phyloP scores from a whole-genome alignment of 306 rosid species.

The Begonia masoniana region DNA sequence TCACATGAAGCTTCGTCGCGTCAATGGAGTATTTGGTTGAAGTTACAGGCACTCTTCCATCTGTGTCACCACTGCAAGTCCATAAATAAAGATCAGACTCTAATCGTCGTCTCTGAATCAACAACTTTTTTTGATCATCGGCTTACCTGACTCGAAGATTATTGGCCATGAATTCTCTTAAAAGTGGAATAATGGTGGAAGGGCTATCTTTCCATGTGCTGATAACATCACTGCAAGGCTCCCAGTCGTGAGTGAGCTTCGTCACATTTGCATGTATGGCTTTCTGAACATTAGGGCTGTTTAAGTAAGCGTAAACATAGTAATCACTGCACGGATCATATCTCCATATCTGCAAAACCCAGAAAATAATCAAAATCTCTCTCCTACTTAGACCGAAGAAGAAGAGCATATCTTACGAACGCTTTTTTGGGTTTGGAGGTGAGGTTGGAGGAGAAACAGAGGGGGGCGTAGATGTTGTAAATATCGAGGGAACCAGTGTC shows the following conservation, averaged over 20 bases:
- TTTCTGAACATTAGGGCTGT: slow-evolving; percentile 53
- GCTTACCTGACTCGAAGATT: slow-evolving; percentile 59
- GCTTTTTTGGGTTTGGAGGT: slow-evolving; percentile 35
- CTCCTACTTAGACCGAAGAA: neutral
- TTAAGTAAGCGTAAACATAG: slow-evolving; percentile 55
- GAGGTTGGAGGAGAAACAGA: slow-evolving; percentile 25
- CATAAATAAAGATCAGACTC: neutral
- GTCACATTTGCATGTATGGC: slow-evolving; percentile 90
- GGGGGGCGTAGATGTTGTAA: slow-evolving; percentile 56
- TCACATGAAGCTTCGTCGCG: slow-evolving; percentile 43
- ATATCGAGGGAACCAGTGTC: slow-evolving; percentile 20
- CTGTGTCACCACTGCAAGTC: slow-evolving; percentile 61
- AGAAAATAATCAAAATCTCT: slow-evolving; percentile 1
- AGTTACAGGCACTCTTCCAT: slow-evolving; percentile 82
- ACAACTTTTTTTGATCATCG: too few relatives aligned
- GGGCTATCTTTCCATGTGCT: slow-evolving; percentile 30
- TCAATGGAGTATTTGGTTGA: slow-evolving; percentile 69
- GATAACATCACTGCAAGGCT: slow-evolving; percentile 50
- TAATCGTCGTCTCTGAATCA: too few relatives aligned
- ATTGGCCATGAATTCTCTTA: slow-evolving; percentile 27
- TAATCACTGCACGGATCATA: slow-evolving; percentile 63
- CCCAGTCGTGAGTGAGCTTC: slow-evolving; percentile 59
- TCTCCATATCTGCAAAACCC: slow-evolving; percentile 24
- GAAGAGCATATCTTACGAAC: slow-evolving; percentile 29
- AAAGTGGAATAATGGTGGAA: slow-evolving; percentile 48